Percentiles rank a stretch among this genome's conserved stretches.
Conservation (phyloP, 768 basidiomycete genomes). For the Hygrocybe coccinea region DNA sequence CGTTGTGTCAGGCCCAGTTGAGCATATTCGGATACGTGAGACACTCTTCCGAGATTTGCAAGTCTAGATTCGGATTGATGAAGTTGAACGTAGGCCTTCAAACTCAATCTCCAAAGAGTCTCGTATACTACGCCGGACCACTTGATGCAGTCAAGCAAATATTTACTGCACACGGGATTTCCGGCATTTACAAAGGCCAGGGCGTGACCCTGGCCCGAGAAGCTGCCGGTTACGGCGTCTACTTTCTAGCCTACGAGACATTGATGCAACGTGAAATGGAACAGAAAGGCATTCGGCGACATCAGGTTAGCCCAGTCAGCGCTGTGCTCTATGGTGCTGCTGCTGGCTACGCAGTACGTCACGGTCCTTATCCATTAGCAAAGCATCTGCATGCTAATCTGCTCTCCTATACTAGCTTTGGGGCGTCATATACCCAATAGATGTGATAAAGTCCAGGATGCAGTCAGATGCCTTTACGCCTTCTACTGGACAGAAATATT, state of each 20-base stretch:
- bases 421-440: slow-evolving; percentile 92
- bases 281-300: slow-evolving; percentile 63
- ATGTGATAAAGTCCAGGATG: slow-evolving; percentile 94
- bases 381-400: not conserved
- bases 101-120: slow-evolving; percentile 79
- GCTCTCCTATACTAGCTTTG: slow-evolving; percentile 51
- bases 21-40: slow-evolving; percentile 94
- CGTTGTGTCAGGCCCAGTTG: slow-evolving; percentile 91
- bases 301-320: slow-evolving; percentile 72
- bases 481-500: slow-evolving; percentile 75
- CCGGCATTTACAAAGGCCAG: slow-evolving; percentile 91
- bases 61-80: slow-evolving; percentile 1
- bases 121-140: slow-evolving; percentile 68
- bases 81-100: slow-evolving; percentile 63
- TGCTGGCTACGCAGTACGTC: slow-evolving; percentile 83
- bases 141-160: slow-evolving; percentile 87
- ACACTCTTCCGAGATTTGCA: slow-evolving; percentile 9
- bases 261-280: slow-evolving; percentile 82
- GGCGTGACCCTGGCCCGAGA: slow-evolving; percentile 82
- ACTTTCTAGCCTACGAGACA: slow-evolving; percentile 91
- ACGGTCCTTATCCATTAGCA: not conserved
- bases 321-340: slow-evolving; percentile 85
- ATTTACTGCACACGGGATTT: slow-evolving; percentile 64
- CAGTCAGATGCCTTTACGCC: slow-evolving; percentile 88
- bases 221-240: slow-evolving; percentile 75